Percentiles rank a stretch among this genome's conserved stretches.
Evolutionary conservation across 805 yeast genomes (phyloP).

Genomic region (Diddensiella caesifluorescens): DNA sequence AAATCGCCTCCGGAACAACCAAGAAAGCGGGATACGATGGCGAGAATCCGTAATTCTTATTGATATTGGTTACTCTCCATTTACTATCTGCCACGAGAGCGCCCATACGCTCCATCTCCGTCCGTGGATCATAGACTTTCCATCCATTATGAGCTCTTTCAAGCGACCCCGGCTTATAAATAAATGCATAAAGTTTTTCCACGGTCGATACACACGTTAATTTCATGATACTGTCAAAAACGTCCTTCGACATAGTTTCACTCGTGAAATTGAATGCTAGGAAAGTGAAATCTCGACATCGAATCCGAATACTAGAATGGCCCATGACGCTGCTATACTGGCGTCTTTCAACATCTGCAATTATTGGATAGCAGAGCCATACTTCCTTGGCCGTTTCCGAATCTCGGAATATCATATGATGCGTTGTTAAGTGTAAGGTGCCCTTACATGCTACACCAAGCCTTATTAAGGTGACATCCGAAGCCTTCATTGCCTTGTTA

Average conservation of each 20-base stretch:
- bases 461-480: conserved; percentile 50
- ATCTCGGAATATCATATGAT: conserved; percentile 59
- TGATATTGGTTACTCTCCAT: conserved; percentile 72
- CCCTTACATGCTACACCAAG: conserved; percentile 55
- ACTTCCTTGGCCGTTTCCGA: conserved; percentile 49
- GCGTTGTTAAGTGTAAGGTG: conserved; percentile 63
- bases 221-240: conserved; percentile 63
- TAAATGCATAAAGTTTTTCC: conserved; percentile 70
- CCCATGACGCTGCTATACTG: conserved; percentile 15
- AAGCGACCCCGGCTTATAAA: conserved; percentile 66
- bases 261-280: conserved; percentile 68
- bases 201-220: conserved; percentile 52
- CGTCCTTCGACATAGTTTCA: conserved; percentile 59
- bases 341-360: conserved; percentile 39
- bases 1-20: conserved; percentile 68
- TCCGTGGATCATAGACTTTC: conserved; percentile 55
- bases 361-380: conserved; percentile 89
- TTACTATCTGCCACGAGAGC: conserved; percentile 32
- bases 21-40: conserved; percentile 67
- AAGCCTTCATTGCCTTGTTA: conserved; percentile 18
- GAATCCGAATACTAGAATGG: conserved; percentile 53
- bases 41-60: conserved; percentile 57
- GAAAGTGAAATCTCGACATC: conserved; percentile 81
- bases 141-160: conserved; percentile 68
- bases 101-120: conserved; percentile 76